These are phyloP conservation scores for Suillus placidus DNA, from an alignment of 768 basidiomycete genomes.

Conservation along the genomic window DNA sequence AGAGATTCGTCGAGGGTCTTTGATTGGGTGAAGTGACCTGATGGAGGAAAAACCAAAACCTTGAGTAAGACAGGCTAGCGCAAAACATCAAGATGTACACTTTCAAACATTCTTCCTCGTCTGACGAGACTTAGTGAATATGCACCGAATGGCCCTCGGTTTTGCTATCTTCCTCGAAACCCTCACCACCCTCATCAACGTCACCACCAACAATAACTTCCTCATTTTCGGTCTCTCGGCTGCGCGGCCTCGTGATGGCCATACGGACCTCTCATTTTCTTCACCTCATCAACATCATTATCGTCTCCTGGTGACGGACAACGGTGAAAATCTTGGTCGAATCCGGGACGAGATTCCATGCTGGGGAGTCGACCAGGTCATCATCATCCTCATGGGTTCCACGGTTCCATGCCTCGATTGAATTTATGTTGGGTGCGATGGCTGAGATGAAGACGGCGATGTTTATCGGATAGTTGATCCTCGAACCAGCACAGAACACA, in stretches of 20 bases:
- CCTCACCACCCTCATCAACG: background rate
- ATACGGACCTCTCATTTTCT: background rate
- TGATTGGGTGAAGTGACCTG: background rate
- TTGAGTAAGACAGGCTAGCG: background rate
- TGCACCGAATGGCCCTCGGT: background rate
- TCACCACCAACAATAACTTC: background rate
- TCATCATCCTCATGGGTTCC: too few species aligned
- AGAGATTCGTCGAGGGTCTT: background rate
- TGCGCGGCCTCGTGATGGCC: background rate
- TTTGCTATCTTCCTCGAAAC: background rate
- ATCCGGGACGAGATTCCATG: slow-evolving; percentile 28
- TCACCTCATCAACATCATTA: background rate
- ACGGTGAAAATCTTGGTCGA: slow-evolving; percentile 25
- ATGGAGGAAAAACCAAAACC: background rate
- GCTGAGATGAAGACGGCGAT: slow-evolving; percentile 31
- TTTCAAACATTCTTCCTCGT: too few species aligned
- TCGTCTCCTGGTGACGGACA: background rate
- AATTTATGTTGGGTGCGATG: slow-evolving; percentile 30
- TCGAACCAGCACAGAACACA: background rate
- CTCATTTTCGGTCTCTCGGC: background rate
- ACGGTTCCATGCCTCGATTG: slow-evolving; percentile 26
- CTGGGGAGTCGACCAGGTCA: background rate
- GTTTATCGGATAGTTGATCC: background rate
- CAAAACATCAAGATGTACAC: too few species aligned
- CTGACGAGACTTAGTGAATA: too few species aligned